Percentiles rank a stretch among this genome's conserved stretches.
phyloP scores from a whole-genome alignment of 345 rosid genomes.

The Streptanthus diversifolius region DNA sequence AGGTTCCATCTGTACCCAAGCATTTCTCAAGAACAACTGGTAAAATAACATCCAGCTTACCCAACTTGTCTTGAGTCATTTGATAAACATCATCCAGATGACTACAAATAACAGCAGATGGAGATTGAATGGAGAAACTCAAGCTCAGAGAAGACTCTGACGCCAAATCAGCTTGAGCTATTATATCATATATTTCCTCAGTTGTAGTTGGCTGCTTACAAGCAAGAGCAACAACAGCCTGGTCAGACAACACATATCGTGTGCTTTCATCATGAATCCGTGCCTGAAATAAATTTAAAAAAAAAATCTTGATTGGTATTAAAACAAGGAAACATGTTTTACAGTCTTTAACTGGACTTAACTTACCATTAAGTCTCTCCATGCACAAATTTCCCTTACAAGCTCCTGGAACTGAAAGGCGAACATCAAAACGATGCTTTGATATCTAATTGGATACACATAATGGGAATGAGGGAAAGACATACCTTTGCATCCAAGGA shows the following conservation, averaged over 20 bases:
- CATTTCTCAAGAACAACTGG: slow-evolving; percentile 56
- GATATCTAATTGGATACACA: neutral
- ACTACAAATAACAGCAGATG: slow-evolving; percentile 64
- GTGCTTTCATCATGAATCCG: slow-evolving; percentile 93
- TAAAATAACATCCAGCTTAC: slow-evolving; percentile 44
- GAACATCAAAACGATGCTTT: neutral
- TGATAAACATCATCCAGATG: slow-evolving; percentile 56
- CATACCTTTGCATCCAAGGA: slow-evolving; percentile 57
- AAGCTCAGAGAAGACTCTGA: slow-evolving; percentile 40
- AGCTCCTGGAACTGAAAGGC: slow-evolving; percentile 58
- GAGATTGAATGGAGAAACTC: slow-evolving; percentile 47
- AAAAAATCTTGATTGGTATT: neutral
- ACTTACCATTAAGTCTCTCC: slow-evolving; percentile 97
- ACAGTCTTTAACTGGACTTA: neutral
- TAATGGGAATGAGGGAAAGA: neutral
- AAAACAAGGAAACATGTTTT: neutral
- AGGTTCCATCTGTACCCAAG: slow-evolving; percentile 70
- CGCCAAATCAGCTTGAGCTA: slow-evolving; percentile 59
- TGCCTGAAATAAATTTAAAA: slow-evolving; percentile 49
- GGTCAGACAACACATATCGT: slow-evolving; percentile 77
- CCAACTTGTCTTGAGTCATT: slow-evolving; percentile 43
- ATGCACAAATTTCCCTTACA: slow-evolving; percentile 74
- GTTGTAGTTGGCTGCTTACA: slow-evolving; percentile 42
- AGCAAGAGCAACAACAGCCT: slow-evolving; percentile 67
- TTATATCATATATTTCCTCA: slow-evolving; percentile 43